Conservation (phyloP, 108 stramenopile genomes). For the Pseudonitzschia pungens region DNA sequence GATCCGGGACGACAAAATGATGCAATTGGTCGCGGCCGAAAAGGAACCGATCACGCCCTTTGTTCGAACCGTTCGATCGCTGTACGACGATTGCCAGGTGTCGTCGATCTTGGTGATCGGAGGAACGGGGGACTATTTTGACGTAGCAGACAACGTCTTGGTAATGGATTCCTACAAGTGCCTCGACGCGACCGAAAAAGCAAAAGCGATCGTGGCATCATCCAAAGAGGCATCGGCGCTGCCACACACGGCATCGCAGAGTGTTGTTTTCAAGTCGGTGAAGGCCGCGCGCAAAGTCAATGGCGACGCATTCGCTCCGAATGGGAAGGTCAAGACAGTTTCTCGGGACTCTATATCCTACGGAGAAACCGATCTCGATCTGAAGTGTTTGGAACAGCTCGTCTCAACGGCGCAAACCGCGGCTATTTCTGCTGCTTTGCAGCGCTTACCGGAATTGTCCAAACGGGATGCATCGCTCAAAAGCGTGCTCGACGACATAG, state of each 20-base stretch:
- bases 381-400: slow-evolving; percentile 77
- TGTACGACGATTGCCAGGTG: slow-evolving; percentile 66
- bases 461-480: slow-evolving; percentile 18
- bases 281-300: slow-evolving; percentile 45
- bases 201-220: slow-evolving; percentile 38
- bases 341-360: slow-evolving; percentile 57
- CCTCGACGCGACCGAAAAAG: slow-evolving; percentile 80
- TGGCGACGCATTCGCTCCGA: slow-evolving; percentile 52
- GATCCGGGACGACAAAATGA: slow-evolving; percentile 93
- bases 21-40: slow-evolving; percentile 73
- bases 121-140: slow-evolving; percentile 96
- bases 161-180: slow-evolving; percentile 89
- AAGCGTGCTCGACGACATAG: slow-evolving; percentile 51
- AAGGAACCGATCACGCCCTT: slow-evolving; percentile 94
- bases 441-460: slow-evolving; percentile 43
- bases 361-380: slow-evolving; percentile 78
- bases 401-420: slow-evolving; percentile 73
- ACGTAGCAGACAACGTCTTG: slow-evolving; percentile 89
- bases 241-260: slow-evolving; percentile 28
- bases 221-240: slow-evolving; percentile 18
- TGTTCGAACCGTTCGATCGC: slow-evolving; percentile 85
- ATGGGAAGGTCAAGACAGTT: slow-evolving; percentile 65
- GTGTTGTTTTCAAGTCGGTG: slow-evolving; percentile 48
- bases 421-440: slow-evolving; percentile 63
- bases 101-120: slow-evolving; percentile 95